Conservation (phyloP, 352 stramenopile species). For the Paralagenidium karlingii region DNA sequence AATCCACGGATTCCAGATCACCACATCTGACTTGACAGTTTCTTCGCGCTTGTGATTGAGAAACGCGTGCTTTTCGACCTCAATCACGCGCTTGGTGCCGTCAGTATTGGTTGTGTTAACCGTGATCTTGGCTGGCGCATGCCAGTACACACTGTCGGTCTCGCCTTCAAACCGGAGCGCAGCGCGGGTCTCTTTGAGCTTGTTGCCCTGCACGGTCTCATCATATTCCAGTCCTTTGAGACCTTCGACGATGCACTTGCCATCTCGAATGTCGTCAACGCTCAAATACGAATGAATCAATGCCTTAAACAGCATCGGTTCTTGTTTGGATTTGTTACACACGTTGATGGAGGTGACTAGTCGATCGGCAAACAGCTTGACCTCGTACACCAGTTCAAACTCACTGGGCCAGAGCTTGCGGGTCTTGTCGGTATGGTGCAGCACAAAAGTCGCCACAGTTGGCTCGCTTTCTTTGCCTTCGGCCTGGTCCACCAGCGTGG, state of each 20-base stretch:
- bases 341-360: conserved; percentile 85
- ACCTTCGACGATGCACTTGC: conserved; percentile 55
- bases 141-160: conserved; percentile 84
- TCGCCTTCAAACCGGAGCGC: conserved; percentile 59
- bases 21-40: conserved; percentile 52
- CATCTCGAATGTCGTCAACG: conserved; percentile 67
- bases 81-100: conserved; percentile 44
- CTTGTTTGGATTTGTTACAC: conserved; percentile 76
- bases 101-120: conserved; percentile 47
- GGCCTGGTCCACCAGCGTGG: conserved; percentile 34
- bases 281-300: conserved; percentile 92
- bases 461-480: conserved; percentile 20
- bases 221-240: conserved; percentile 79
- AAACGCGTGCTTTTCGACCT: conserved; percentile 58
- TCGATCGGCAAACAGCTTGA: conserved; percentile 69
- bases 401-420: conserved; percentile 60
- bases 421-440: conserved; percentile 24
- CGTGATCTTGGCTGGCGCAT: conserved; percentile 44
- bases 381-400: conserved; percentile 73
- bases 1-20: conserved; percentile 91
- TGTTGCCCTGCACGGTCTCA: conserved; percentile 78
- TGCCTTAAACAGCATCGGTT: conserved; percentile 88
- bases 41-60: conserved; percentile 25
- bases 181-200: conserved; percentile 46
- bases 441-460: conserved; percentile 48